Evolutionary conservation across 73 alveolate species (phyloP), one percentile per base, ranked within the genome.

Genomic region (Blepharisma stoltei): DNA sequence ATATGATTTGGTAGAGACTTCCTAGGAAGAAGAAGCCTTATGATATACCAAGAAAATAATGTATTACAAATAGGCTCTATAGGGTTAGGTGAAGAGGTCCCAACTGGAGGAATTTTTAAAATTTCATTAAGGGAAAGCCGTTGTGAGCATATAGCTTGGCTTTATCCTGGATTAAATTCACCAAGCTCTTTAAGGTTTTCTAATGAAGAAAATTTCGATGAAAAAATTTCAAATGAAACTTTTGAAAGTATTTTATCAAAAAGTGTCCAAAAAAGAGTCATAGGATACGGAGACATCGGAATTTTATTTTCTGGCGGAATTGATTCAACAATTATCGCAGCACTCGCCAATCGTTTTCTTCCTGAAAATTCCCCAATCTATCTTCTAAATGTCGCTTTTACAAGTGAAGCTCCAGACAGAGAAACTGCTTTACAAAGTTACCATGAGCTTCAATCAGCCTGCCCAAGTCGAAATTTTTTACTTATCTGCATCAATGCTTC

Each of bases 261-360:
- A 54, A 78, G 80, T 44, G 87, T 81, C 21, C 67, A 41, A 69
- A 48, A 54, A 9, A 45, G 49, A 48, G 76, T 79, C 55, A 69
- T 77, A 54, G 84, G 85, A 65, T 53, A 60, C 41, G 70, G 71
- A 14, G 81, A 90, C 49, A 77, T 91, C 48, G 95, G 93, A 18
- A 81, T 93, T 20, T 68, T 93, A 80, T 93, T 93, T 80, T 88
- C 96, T 38, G 98, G 98, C 46, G 98, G 98, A 21, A 70, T 93
- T 8, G 98, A 93, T 71, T 93, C 97, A 6, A 88, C 95, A 4
- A 71, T 93, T 43, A 71, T 91, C 43, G 90, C 94, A 7, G 86
- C 90, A 53, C 66, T 90, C 55, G 25, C 85, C 25, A 0, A 9
- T 46, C 25, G 41, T 7, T 14, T 54, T n/a, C 45, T 55, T 5